Conservation (phyloP, 345 rosid species). For the Arabidopsis suecica region DNA sequence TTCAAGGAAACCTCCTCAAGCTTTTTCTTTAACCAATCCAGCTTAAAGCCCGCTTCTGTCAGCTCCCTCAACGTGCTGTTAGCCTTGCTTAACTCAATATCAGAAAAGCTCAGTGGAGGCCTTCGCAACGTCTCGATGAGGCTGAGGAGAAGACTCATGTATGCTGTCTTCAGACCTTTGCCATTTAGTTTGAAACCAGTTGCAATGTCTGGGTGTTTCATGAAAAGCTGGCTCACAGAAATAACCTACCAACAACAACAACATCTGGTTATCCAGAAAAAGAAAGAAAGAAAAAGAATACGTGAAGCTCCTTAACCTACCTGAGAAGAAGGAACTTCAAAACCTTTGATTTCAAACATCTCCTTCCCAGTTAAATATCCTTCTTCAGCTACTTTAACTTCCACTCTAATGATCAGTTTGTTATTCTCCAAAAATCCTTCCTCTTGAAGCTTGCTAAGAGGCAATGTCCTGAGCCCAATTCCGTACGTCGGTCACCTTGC, state of each 20-base stretch:
- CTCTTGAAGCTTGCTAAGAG: neutral
- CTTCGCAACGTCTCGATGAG: neutral
- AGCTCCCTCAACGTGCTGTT: slow-evolving; percentile 16
- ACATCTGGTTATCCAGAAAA: neutral
- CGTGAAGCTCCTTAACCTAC: neutral
- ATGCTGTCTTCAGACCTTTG: slow-evolving; percentile 14
- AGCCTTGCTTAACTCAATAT: neutral
- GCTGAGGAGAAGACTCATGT: slow-evolving; percentile 24
- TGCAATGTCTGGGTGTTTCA: slow-evolving; percentile 7
- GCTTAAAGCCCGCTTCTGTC: slow-evolving; percentile 4
- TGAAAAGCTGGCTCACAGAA: neutral
- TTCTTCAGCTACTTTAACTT: slow-evolving; percentile 15
- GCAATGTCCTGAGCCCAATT: neutral
- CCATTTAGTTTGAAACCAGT: slow-evolving; percentile 6
- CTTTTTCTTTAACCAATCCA: slow-evolving; percentile 26
- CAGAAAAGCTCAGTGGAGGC: slow-evolving; percentile 7
- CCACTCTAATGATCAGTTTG: slow-evolving; percentile 10
- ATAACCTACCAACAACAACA: neutral
- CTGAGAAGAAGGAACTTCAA: slow-evolving; percentile 19
- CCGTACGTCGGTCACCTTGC: too few relatives aligned
- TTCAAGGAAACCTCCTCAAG: neutral
- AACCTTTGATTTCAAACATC: neutral
- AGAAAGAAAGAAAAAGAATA: neutral
- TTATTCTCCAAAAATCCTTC: neutral
- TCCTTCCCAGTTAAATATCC: neutral